Evolutionary conservation across 148 eudicot species (phyloP).

Genomic region (Rhododendron williamsianum): DNA sequence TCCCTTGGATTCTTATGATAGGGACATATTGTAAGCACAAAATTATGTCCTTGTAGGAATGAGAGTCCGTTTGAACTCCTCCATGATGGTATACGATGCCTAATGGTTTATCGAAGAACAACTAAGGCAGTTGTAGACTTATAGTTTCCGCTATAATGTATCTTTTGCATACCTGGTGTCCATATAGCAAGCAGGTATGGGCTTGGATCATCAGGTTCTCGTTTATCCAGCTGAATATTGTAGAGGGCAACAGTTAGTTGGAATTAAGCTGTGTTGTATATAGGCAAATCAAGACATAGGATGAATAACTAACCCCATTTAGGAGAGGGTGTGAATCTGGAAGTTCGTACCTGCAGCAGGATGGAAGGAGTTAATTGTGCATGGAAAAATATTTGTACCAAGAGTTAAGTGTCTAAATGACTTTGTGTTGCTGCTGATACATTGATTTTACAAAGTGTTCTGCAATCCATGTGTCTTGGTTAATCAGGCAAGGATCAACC

Average conservation of each 20-base stretch:
- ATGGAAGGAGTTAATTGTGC: slow-evolving; percentile 11
- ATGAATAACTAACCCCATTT: slow-evolving; percentile 38
- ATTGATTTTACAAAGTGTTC: background rate
- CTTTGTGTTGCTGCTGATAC: background rate
- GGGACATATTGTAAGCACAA: background rate
- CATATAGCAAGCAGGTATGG: slow-evolving; percentile 73
- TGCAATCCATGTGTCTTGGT: background rate
- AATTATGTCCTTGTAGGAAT: background rate
- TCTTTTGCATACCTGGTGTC: slow-evolving; percentile 53
- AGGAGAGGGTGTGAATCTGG: slow-evolving; percentile 64
- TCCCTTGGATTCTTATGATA: background rate
- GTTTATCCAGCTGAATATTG: slow-evolving; percentile 41
- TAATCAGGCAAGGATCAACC: background rate
- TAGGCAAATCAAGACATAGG: background rate
- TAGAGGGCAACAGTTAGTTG: slow-evolving; percentile 14
- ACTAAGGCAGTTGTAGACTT: background rate
- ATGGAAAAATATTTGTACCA: background rate
- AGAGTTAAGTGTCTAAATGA: background rate
- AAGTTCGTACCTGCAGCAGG: slow-evolving; percentile 58
- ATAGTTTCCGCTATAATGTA: background rate
- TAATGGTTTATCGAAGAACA: background rate
- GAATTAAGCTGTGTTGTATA: background rate
- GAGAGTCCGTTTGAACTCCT: background rate
- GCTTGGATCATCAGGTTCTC: slow-evolving; percentile 80
- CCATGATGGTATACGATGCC: background rate